Evolutionary conservation across 305 asterid species (phyloP), one percentile per base, ranked within the genome.

Genomic region (Withania somnifera): DNA sequence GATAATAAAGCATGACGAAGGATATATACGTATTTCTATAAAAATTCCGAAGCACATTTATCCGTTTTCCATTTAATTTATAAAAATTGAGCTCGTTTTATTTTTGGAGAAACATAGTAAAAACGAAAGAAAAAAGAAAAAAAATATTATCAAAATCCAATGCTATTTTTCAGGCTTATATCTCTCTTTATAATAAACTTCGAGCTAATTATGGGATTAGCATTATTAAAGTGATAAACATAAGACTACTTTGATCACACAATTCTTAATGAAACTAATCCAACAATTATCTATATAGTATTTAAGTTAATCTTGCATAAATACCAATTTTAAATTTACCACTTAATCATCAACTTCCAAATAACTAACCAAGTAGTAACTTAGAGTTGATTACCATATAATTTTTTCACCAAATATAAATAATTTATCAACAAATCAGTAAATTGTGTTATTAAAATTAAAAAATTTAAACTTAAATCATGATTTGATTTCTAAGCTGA

Each of bases 401-500:
- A n/a, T n/a, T n/a, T n/a, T n/a, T n/a, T n/a, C n/a, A n/a, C n/a
- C n/a, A n/a, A n/a, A n/a, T n/a, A n/a, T 30, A 30, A 30, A 30
- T 30, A 30, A 30, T 30, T 36, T 36, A 36, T 36, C 7, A 36
- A 36, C 1, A 36, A 36, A 0, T 2, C 40, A 5, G 6, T 36
- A 3, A 36, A 36, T 36, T 4, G 6, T 4, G 40, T 36, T 36
- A 4, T 4, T 36, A 36, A 7, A 42, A 38, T 38, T 38, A 1
- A 6, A 38, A 38, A 38, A 4, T 38, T 3, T 34, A 34, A 34
- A 34, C 5, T 34, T 5, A 61, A 60, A 60, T 26, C 3, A 0
- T 28, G 11, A 26, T 11, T 61, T 2, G 0, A 14, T 0, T 19
- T 60, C 2, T 11, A 0, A 0, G 3, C 4, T 1, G 2, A 4